Evolutionary conservation across 192 early-diverging fungal species (phyloP), one percentile per base, ranked within the genome.

Genomic region (Allomyces javanicus): DNA sequence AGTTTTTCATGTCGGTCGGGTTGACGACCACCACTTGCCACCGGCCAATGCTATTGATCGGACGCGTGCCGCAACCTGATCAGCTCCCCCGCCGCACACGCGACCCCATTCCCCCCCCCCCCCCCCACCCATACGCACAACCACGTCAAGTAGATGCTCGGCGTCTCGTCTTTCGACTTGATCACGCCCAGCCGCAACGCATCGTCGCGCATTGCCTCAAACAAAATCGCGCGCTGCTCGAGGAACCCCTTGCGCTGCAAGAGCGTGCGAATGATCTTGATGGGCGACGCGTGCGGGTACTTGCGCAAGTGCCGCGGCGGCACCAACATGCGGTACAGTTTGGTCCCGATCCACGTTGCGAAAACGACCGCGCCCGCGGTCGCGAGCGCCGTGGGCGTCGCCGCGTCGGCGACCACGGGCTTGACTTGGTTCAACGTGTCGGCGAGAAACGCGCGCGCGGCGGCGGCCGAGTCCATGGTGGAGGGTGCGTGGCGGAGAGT

Each of bases 1-100:
- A 9, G 61, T 63, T 61, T 63, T 67, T 67, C 11, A 63, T 25
- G 45, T 67, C 61, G 33, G 61, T 45, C 14, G 66, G 66, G 45
- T 43, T 67, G 24, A 45, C 66, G 17, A 67, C 22, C 3, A 33
- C 21, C 17, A 67, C 66, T n/a, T 11, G 26, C 43, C 50, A 43
- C 64, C 25, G 22, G 10, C 66, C 62, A 4, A 63, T 40, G 9
- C 33, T 40, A 40, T 9, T 6, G 7, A 44, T 5, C 44, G 44
- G 50, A 12, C 50, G 17, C 17, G 9, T 9, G 0, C 7, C 33
- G 4, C 2, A 9, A 40, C 33, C 9, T 40, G 33, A 40, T 40
- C 33, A 40, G 33, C 4, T 40, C 33, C 33, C 0, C 33, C 33
- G 3, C 33, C 7, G 7, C 33, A 7, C 33, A 40, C 33, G 3